These are phyloP conservation scores for Trichoderma simmonsii DNA, from an alignment of 2,329 filamentous ascomycete species.

Conservation along the genomic window DNA sequence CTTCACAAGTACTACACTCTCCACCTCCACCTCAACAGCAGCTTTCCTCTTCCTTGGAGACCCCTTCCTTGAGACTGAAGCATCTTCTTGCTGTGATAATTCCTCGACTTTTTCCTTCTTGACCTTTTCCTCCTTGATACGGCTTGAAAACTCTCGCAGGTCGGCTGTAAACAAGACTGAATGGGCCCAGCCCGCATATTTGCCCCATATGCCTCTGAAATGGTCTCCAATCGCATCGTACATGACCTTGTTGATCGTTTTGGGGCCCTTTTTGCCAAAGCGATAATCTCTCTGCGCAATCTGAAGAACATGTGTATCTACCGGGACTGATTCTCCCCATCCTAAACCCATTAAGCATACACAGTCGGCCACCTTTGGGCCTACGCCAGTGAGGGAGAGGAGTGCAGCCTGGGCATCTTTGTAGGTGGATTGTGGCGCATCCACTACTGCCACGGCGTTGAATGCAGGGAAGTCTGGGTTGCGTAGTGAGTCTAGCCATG, in stretches of 20 bases:
- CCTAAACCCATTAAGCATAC: constrained; percentile 94
- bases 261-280: constrained; percentile 79
- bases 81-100: constrained; percentile 27
- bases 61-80: background rate
- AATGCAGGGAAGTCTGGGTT: constrained; percentile 71
- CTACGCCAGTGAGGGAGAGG: constrained; percentile 78
- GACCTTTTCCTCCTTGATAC: constrained; percentile 28
- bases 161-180: constrained; percentile 96
- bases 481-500: constrained; percentile 74
- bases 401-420: constrained; percentile 76
- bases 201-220: constrained; percentile 86
- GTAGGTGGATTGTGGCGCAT: constrained; percentile 60
- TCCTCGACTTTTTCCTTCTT: constrained; percentile 20
- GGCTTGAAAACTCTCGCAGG: constrained; percentile 76
- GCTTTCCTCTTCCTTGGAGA: constrained; percentile 25
- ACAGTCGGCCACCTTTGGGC: constrained; percentile 95
- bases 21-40: constrained; percentile 19
- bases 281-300: constrained; percentile 95
- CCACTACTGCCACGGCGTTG: constrained; percentile 37
- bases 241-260: constrained; percentile 81
- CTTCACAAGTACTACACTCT: constrained; percentile 21
- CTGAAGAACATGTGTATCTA: constrained; percentile 98
- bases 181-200: constrained; percentile 95
- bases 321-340: constrained; percentile 91
- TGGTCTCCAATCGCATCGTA: constrained; percentile 90